Evolutionary conservation across 2,329 filamentous ascomycete species (phyloP).

Genomic region (Rhynchosporium agropyri): DNA sequence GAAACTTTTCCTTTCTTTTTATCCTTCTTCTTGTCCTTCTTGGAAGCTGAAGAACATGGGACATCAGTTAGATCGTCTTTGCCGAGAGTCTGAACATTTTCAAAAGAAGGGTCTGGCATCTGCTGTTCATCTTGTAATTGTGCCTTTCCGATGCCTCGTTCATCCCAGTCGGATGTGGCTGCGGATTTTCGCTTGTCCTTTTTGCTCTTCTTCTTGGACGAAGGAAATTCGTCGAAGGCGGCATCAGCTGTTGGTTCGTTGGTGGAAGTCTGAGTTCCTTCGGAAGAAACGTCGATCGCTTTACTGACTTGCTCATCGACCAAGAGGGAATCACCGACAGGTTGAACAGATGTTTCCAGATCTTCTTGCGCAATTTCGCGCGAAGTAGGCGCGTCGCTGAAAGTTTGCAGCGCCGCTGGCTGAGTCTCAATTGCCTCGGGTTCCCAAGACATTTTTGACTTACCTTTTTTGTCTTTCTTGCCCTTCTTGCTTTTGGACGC

Average conservation of each 20-base stretch:
- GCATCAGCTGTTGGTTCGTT: background rate
- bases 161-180: conserved; percentile 10
- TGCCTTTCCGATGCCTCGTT: background rate
- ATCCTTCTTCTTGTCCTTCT: conserved; percentile 49
- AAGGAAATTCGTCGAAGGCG: conserved; percentile 11
- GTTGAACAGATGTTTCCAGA: background rate
- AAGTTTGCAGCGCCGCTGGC: background rate
- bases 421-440: background rate
- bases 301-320: background rate
- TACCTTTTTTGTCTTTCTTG: conserved; percentile 20
- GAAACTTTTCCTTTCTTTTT: conserved; percentile 34
- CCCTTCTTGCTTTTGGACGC: conserved; percentile 10
- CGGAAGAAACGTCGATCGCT: background rate
- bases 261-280: background rate
- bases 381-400: background rate
- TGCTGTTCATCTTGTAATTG: conserved; percentile 8
- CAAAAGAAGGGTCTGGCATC: background rate
- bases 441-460: background rate
- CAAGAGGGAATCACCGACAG: background rate
- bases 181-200: conserved; percentile 39
- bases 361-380: conserved; percentile 3
- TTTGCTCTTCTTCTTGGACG: conserved; percentile 26
- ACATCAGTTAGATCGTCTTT: conserved; percentile 23
- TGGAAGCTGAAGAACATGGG: conserved; percentile 35
- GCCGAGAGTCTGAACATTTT: conserved; percentile 2